Evolutionary conservation across 192 early-diverging fungal genomes (phyloP).

Genomic region (Irineochytrium annulatum): DNA sequence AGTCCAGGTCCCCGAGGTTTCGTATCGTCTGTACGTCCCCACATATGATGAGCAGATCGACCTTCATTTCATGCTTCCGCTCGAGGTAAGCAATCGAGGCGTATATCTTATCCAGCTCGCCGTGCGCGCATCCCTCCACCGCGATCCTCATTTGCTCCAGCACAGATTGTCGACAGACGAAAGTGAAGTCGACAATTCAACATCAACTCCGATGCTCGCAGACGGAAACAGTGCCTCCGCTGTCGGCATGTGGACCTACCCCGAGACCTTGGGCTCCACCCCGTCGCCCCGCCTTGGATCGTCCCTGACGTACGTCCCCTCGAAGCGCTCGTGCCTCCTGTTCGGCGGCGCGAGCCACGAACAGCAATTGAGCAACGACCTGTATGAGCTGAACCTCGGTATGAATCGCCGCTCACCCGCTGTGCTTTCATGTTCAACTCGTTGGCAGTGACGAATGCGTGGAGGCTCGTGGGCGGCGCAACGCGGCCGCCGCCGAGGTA

Average conservation of each 20-base stretch:
- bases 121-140: constrained; percentile 95
- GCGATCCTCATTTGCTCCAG: constrained; percentile 75
- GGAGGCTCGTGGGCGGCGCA: neutral
- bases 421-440: neutral
- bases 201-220: too few species aligned
- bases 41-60: constrained; percentile 93
- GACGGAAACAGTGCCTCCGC: too few species aligned
- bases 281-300: constrained; percentile 37
- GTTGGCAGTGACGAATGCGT: neutral
- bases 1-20: constrained; percentile 74
- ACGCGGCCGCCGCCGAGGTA: constrained; percentile 25
- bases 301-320: constrained; percentile 19
- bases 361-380: constrained; percentile 27
- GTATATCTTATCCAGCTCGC: constrained; percentile 90
- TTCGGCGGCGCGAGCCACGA: constrained; percentile 43
- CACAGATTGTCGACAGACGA: too few species aligned
- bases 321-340: constrained; percentile 11
- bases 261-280: neutral
- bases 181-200: too few species aligned
- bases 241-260: neutral
- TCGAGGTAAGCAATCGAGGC: constrained; percentile 61
- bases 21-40: constrained; percentile 96
- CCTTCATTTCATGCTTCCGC: constrained; percentile 50
- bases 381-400: constrained; percentile 27
- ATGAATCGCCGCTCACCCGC: too few species aligned